A percentile compares a stretch with the other conserved stretches of the same genome.
phyloP scores from a whole-genome alignment of 2,329 filamentous ascomycete species.

The Biscogniauxia marginata region DNA sequence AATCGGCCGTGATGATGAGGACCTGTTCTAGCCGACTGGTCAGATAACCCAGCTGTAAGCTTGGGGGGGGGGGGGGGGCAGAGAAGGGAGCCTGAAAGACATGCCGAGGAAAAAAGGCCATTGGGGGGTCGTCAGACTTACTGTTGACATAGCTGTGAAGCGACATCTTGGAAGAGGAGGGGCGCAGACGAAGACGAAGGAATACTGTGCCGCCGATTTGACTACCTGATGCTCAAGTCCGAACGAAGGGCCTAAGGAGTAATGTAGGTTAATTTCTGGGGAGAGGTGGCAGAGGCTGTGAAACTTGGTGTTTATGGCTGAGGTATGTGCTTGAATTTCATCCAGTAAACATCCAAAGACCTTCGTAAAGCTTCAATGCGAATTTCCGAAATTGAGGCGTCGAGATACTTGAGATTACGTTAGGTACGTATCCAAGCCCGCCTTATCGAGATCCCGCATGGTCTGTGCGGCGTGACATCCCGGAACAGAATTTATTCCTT shows the following conservation, averaged over 20 bases:
- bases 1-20: slow-evolving; percentile 87
- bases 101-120: no score
- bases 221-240: not conserved
- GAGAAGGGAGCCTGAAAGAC: not conserved
- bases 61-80: slow-evolving; percentile 3
- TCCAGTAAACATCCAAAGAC: no score
- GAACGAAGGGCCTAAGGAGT: not conserved
- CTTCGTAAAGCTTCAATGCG: not conserved
- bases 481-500: not conserved
- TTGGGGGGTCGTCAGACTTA: no score
- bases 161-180: slow-evolving; percentile 27
- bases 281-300: no score
- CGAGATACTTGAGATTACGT: not conserved
- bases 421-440: not conserved
- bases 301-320: no score
- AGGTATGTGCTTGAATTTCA: no score
- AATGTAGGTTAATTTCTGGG: no score
- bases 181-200: not conserved
- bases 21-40: slow-evolving; percentile 72
- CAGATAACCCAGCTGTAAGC: slow-evolving; percentile 25
- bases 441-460: not conserved
- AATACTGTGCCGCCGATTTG: not conserved
- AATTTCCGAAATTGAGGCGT: not conserved
- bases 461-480: not conserved
- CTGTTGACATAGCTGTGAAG: slow-evolving; percentile 33